Evolutionary conservation across 306 rosid genomes (phyloP).

Genomic region (Dalbergia cochinchinensis): DNA sequence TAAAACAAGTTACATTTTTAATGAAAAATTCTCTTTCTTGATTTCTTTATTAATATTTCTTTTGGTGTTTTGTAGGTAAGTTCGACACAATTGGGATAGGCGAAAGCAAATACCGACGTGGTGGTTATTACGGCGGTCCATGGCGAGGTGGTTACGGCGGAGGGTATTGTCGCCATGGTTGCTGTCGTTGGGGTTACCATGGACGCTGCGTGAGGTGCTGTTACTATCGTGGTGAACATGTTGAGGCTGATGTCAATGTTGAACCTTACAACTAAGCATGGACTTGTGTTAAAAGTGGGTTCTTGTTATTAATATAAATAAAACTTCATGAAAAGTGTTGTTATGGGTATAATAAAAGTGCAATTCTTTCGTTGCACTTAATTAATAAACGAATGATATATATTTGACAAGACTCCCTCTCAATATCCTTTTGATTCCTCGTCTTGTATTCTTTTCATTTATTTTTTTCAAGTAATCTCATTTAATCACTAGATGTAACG

Average conservation of each 20-base stretch:
- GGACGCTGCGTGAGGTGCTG: slow-evolving; percentile 31
- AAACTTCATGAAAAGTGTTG: slow-evolving; percentile 10
- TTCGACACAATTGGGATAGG: background rate
- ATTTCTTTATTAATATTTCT: background rate
- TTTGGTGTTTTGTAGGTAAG: background rate
- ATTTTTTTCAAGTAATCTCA: too few species aligned
- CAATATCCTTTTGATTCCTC: background rate
- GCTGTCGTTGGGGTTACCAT: slow-evolving; percentile 24
- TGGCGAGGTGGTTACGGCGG: background rate
- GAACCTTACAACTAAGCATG: slow-evolving; percentile 1
- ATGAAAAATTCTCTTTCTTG: too few species aligned
- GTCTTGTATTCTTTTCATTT: too few species aligned
- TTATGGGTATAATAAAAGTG: slow-evolving; percentile 8
- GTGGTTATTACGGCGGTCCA: background rate
- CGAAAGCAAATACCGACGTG: background rate
- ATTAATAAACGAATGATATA: background rate
- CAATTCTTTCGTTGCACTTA: background rate
- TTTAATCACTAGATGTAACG: too few species aligned
- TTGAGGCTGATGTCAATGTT: background rate
- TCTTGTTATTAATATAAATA: slow-evolving; percentile 16
- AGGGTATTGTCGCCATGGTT: slow-evolving; percentile 4
- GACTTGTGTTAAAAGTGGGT: background rate
- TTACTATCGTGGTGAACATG: background rate
- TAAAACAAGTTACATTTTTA: too few species aligned
- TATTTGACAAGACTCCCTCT: background rate